Evolutionary conservation across 2,329 filamentous ascomycete species (phyloP), one percentile per base, ranked within the genome.

Genomic region (Blumeriella jaapii): DNA sequence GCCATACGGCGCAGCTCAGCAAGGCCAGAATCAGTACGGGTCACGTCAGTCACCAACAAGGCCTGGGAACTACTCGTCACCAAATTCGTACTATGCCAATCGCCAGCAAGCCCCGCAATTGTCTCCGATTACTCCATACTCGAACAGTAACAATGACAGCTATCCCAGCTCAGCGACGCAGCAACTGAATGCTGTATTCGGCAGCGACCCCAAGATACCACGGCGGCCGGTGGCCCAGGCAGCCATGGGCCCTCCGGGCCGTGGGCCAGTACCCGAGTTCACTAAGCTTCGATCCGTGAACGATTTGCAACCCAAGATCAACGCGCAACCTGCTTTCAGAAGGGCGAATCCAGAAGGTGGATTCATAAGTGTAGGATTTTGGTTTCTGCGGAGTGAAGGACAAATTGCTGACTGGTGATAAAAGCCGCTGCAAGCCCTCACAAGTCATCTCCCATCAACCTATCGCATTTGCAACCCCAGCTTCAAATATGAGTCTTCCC

Each of bases 401-500:
- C 10, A 9, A 24, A 24, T n/a, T 24, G 22, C 49, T 58, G 48
- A 61, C 39, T 11, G 34, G 13, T 24, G 31, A 24, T 35, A 35
- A 25, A 55, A 93, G 85, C 91, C 91, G 31, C 70, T 98, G 31
- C 89, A 96, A 79, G 89, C 91, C 30, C 69, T 98, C 42, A 98
- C 91, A 1, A 81, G 82, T 25, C 87, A 96, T 53, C 68, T 98
- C 13, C 89, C 91, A 11, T 81, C 87, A 4, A 96, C 91, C 2
- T 98, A 98, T 64, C 82, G 91, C 51, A 96, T 98, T 59, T 98
- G 91, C 67, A 98, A 98, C 57, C 87, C 87, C 3, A 78, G 74
- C 52, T 98, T 98, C 69, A 95, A 98, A 64, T 98, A 98, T 62
- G 91, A 98, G 58, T 95, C 91, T 11, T 95, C 91, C 35, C 76